Conservation (phyloP, 192 early-diverging fungal genomes). For the Phycomyces nitens region DNA sequence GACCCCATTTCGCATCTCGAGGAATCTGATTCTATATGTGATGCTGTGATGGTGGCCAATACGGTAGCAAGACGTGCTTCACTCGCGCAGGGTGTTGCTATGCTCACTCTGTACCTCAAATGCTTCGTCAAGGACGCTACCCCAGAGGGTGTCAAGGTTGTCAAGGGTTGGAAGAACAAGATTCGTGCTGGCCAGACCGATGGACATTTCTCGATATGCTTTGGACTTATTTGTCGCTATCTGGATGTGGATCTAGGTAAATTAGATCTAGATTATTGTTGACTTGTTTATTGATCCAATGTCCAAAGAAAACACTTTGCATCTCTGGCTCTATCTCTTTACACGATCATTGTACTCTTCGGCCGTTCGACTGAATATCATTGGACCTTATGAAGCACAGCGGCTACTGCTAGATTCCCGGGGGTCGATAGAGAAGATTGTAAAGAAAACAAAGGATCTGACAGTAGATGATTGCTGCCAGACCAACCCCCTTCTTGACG, state of each 20-base stretch:
- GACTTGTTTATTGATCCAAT: not conserved
- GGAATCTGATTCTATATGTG: constrained; percentile 28
- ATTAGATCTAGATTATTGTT: constrained; percentile 49
- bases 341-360: constrained; percentile 83
- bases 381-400: constrained; percentile 89
- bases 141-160: constrained; percentile 6
- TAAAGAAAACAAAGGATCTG: constrained; percentile 45
- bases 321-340: constrained; percentile 81
- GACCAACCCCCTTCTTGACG: constrained; percentile 68
- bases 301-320: constrained; percentile 58
- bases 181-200: constrained; percentile 36
- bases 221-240: constrained; percentile 63
- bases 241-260: constrained; percentile 57
- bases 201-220: constrained; percentile 80
- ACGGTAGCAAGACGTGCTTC: constrained; percentile 64
- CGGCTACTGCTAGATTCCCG: constrained; percentile 62
- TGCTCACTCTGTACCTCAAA: constrained; percentile 59
- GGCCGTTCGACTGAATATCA: constrained; percentile 82
- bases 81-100: constrained; percentile 64
- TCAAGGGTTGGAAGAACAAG: constrained; percentile 36
- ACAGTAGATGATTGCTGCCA: constrained; percentile 54
- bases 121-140: constrained; percentile 46
- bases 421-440: constrained; percentile 43
- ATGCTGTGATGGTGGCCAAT: constrained; percentile 45
- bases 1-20: constrained; percentile 27